Evolutionary conservation across 345 rosid genomes (phyloP).

Genomic region (Melaleuca quinquenervia): DNA sequence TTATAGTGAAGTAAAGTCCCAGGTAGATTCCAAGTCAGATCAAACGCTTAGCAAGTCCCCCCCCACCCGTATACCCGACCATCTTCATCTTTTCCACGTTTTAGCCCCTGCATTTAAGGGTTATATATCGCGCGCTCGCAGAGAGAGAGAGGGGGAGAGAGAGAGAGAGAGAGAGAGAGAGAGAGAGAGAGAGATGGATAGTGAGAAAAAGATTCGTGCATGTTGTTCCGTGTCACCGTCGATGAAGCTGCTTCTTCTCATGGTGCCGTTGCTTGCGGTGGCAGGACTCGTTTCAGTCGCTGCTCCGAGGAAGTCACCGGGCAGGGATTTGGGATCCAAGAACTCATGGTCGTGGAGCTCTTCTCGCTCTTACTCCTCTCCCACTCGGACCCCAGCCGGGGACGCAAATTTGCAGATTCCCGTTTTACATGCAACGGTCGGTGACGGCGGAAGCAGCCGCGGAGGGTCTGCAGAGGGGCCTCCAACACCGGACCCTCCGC

Average conservation of each 20-base stretch:
- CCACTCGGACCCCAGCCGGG: not conserved
- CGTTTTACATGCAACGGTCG: not conserved
- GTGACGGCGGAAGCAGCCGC: rapidly evolving
- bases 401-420: not conserved
- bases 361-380: not conserved
- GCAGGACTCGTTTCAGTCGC: conserved; percentile 18
- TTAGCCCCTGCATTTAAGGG: not conserved
- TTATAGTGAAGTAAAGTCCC: not conserved
- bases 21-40: not conserved
- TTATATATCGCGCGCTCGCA: not conserved
- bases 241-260: conserved; percentile 21
- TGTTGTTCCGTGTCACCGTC: conserved; percentile 17
- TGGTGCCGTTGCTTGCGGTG: conserved; percentile 35
- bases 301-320: conserved; percentile 10
- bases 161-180: not conserved
- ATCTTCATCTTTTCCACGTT: not conserved
- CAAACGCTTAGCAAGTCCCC: not conserved
- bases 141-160: not conserved
- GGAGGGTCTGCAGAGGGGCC: not conserved
- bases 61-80: not conserved
- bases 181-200: not conserved
- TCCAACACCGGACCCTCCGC: not conserved
- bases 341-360: not conserved
- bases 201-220: not conserved
- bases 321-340: not conserved